A percentile compares a stretch with the other conserved stretches of the same genome.
phyloP scores from a whole-genome alignment of 805 yeast genomes.

The Ascoidea rubescens region DNA sequence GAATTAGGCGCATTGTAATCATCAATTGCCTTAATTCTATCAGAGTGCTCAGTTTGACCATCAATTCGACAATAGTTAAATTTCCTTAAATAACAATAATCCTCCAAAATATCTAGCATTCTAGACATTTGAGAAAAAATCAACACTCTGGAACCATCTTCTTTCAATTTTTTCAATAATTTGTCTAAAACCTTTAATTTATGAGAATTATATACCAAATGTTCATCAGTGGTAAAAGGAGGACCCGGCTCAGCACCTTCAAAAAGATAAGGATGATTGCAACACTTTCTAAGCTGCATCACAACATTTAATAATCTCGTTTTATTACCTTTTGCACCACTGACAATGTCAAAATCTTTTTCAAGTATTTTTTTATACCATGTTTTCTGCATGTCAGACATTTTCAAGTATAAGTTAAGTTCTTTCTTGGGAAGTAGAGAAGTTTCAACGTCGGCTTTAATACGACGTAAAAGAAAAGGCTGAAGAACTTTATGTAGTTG shows the following conservation, averaged over 20 bases:
- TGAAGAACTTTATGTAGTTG: constrained; percentile 79
- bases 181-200: constrained; percentile 85
- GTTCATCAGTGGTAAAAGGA: constrained; percentile 92
- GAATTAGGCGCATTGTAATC: constrained; percentile 77
- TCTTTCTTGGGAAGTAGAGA: constrained; percentile 85
- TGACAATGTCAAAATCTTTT: constrained; percentile 91
- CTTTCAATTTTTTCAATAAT: constrained; percentile 53
- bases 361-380: constrained; percentile 87
- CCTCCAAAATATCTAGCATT: constrained; percentile 78
- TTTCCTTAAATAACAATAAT: constrained; percentile 75
- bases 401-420: constrained; percentile 77
- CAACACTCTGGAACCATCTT: constrained; percentile 76
- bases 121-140: constrained; percentile 93
- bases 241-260: constrained; percentile 99
- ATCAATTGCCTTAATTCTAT: constrained; percentile 84
- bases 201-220: constrained; percentile 78
- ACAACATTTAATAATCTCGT: constrained; percentile 85
- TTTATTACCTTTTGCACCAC: constrained; percentile 90
- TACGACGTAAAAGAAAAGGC: constrained; percentile 81
- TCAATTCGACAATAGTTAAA: constrained; percentile 86
- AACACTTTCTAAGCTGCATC: constrained; percentile 92
- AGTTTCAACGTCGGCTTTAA: constrained; percentile 87
- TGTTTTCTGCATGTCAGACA: constrained; percentile 87
- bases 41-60: constrained; percentile 88
- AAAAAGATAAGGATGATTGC: constrained; percentile 92